Evolutionary conservation across 179 eudicot genomes (phyloP), one percentile per base, ranked within the genome.

Genomic region (Silene vulgaris): DNA sequence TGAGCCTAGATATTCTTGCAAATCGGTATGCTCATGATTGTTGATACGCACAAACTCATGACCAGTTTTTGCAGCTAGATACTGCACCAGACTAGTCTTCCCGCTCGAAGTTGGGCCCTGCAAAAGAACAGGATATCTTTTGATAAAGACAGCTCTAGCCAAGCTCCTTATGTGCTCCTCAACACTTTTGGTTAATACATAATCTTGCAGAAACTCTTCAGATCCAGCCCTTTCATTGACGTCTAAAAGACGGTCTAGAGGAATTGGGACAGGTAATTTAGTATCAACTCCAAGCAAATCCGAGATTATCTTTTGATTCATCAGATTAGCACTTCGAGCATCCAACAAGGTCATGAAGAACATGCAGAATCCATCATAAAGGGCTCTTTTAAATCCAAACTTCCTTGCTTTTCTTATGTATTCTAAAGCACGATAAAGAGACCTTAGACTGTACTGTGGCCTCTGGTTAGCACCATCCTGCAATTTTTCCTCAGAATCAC

Each of bases 71-170:
- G 90, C 89, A 76, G 99, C 98, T 83, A 96, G 99, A 89, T 85
- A 93, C 81, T 88, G 85, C 63, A 96, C 94, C 77, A 96, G 93
- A 85, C 99, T 96, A 69, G 99, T 96, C 82, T 96, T 96, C 43
- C 99, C 99, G 82, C 99, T 93, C 77, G 99, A 96, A 0, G 99
- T 96, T 7, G 99, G 99, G 20, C 99, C 99, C 85, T 96, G 99
- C 76, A 96, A 79, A 61, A 96, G 94, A 80, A 96, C 98, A 4
- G 99, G 99, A 76, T 96, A 96, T 85, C 89, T 85, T 80, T 89
- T 88, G 66, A 91, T 86, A 72, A 87, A 88, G 74, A 87, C 87
- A 43, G 99, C 97, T 29, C 96, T 87, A 17, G 93, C 91, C 77
- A 96, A 80, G 86, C 84, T 91, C 76, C 81, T 81, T 62, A 96